Percentiles rank a stretch among this genome's conserved stretches.
phyloP scores from a whole-genome alignment of 306 rosid genomes.

The Ormosia semicastrata region DNA sequence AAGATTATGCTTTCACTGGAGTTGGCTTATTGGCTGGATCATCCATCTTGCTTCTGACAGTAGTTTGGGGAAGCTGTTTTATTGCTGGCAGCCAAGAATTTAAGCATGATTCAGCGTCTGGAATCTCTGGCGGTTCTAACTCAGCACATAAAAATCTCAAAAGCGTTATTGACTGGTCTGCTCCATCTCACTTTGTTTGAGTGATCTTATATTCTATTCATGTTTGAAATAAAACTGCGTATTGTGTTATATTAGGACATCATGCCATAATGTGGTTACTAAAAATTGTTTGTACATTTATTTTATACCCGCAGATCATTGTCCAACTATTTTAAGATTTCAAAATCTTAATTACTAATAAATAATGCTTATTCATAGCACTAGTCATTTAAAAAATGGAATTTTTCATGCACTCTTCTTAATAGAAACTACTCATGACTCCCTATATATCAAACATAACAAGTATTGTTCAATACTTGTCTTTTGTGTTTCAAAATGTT shows the following conservation, averaged over 20 bases:
- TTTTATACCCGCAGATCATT: neutral
- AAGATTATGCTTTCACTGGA: slow-evolving; percentile 29
- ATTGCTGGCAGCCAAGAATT: slow-evolving; percentile 12
- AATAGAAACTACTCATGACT: neutral
- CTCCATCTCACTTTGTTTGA: neutral
- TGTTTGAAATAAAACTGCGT: neutral
- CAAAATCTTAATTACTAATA: neutral
- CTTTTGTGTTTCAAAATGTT: neutral
- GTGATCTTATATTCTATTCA: neutral
- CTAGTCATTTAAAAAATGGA: neutral
- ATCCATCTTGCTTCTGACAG: slow-evolving; percentile 36
- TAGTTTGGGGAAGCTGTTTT: slow-evolving; percentile 36
- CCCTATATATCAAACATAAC: neutral
- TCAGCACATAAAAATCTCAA: neutral
- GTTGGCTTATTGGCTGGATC: slow-evolving; percentile 46
- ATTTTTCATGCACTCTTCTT: neutral
- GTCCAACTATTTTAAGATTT: neutral
- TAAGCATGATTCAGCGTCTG: neutral
- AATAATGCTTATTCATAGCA: neutral
- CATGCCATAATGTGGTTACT: neutral
- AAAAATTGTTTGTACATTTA: neutral
- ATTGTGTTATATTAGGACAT: neutral
- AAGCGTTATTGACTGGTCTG: slow-evolving; percentile 23
- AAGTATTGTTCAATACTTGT: neutral
- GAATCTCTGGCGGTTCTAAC: neutral